Base-by-base conservation (phyloP, 257 asterid genomes). In the Rhazya stricta region DNA sequence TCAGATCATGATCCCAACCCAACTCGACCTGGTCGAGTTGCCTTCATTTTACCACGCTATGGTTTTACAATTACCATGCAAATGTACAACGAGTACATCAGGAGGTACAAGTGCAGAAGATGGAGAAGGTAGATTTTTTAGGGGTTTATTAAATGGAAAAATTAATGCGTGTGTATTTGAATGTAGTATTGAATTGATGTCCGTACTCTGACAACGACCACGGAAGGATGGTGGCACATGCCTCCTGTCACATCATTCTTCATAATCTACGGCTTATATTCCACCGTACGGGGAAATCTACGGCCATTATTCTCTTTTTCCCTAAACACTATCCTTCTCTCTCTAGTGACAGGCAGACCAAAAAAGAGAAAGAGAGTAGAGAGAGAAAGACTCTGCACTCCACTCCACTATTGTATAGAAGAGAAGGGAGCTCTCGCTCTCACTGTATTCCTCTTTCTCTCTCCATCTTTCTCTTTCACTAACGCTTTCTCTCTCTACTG, bases 131-230 rank as follows among this genome's bases (percentile, higher is more conserved):
- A n/a, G 29, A 51, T 1, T 51, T 51, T 51, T 51, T 18, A 9
- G 23, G 37, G 15, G 36, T 27, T 57, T 1, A 11, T 57, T 57
- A 57, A 15, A 25, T 7, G 32, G 45, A 23, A 37, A 65, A 66
- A 66, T 63, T 37, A 48, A 66, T 66, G 71, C 71, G 71, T 66
- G 71, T 66, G 71, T 66, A 66, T 66, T 66, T 66, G 71, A 66
- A 66, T 37, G 9, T 66, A 39, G 32, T 36, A 69, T 61, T 56
- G 60, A 67, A 77, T 85, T 81, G 79, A 62, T 70, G 85, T 88
- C 93, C 96, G 97, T 91, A 93, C 98, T 86, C 93, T 87, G 96
- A 93, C 92, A 89, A 85, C 85, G 96, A 93, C 98, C 89, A 87
- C 85, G 87, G 95, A 87, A 84, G 94, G 88, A 91, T 93, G 93